Percentiles rank a stretch among this genome's conserved stretches.
These are phyloP conservation scores for Tulasnella sp. DNA, from an alignment of 768 basidiomycete genomes.

Conservation along the genomic window DNA sequence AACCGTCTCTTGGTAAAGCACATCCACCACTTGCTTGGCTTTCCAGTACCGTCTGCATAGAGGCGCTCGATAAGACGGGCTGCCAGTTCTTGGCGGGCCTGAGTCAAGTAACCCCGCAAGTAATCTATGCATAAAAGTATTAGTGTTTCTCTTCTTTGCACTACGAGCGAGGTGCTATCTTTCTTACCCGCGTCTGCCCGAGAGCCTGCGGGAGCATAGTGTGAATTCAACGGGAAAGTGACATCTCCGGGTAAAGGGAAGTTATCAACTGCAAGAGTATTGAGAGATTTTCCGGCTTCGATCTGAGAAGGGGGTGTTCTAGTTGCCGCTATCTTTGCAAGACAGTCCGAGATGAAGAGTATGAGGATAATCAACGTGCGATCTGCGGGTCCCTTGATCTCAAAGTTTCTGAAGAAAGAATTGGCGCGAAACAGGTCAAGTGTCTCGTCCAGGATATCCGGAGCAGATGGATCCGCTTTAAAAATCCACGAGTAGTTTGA, in stretches of 20 bases:
- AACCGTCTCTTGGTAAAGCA: slow-evolving; percentile 95
- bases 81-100: slow-evolving; percentile 86
- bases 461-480: slow-evolving; percentile 60
- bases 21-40: slow-evolving; percentile 99
- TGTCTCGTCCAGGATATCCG: slow-evolving; percentile 92
- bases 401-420: slow-evolving; percentile 97
- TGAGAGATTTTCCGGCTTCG: slow-evolving; percentile 76
- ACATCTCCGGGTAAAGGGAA: slow-evolving; percentile 95
- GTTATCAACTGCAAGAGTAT: slow-evolving; percentile 84
- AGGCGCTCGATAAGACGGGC: slow-evolving; percentile 73
- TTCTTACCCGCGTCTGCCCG: slow-evolving; percentile 67
- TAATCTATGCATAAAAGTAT: slow-evolving; percentile 56
- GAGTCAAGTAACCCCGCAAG: slow-evolving; percentile 79
- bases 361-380: slow-evolving; percentile 93
- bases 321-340: slow-evolving; percentile 70
- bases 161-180: background rate
- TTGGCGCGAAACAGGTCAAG: slow-evolving; percentile 96
- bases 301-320: slow-evolving; percentile 59
- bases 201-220: slow-evolving; percentile 70
- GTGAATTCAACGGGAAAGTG: slow-evolving; percentile 81
- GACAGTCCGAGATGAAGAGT: slow-evolving; percentile 94
- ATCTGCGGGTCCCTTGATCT: slow-evolving; percentile 97
- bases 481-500: slow-evolving; percentile 16
- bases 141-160: background rate
- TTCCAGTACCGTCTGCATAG: slow-evolving; percentile 85